Evolutionary conservation across 176 grass and related monocot genomes (phyloP), one percentile per base, ranked within the genome.

Genomic region (Aegilops speltoides): DNA sequence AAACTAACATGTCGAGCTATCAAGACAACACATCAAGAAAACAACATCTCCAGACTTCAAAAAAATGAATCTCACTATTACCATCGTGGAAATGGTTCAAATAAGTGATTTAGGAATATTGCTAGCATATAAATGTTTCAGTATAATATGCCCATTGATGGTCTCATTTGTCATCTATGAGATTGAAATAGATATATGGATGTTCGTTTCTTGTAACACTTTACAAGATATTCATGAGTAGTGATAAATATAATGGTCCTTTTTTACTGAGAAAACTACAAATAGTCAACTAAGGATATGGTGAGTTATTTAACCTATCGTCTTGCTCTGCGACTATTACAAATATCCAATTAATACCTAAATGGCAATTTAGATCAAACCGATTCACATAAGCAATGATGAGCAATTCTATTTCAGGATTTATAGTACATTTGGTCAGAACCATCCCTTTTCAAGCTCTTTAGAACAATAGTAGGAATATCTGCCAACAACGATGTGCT

Each of bases 1-100:
- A 78, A 84, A 84, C 22, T 64, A 64, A 46, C 29, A 84, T 7
- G 19, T 67, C 32, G 29, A 68, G 29, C 65, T 68, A 41, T 41
- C 40, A 41, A 41, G 40, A 17, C 16, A 14, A 68, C 29, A 68
- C 23, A 13, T 25, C 59, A 23, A 68, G 29, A 68, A 8, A 68
- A 68, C 7, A 68, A 68, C 15, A 34, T 8, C 17, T 2, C 4
- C 17, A 22, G 3, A 8, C 3, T 17, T 16, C 1, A 8, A 19
- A 33, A 68, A 62, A 41, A 7, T 31, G 4, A 38, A 70, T 38
- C 19, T 37, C 20, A 22, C 1, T 70, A 8, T 38, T 37, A 16
- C 33, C 32, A 70, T 36, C 29, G 32, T 38, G 36, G 7, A 38
- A 38, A 38, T 32, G 32, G 6, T 69, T 36, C 10, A 34, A 67